Evolutionary conservation across 306 rosid genomes (phyloP).

Genomic region (Vicia faba): DNA sequence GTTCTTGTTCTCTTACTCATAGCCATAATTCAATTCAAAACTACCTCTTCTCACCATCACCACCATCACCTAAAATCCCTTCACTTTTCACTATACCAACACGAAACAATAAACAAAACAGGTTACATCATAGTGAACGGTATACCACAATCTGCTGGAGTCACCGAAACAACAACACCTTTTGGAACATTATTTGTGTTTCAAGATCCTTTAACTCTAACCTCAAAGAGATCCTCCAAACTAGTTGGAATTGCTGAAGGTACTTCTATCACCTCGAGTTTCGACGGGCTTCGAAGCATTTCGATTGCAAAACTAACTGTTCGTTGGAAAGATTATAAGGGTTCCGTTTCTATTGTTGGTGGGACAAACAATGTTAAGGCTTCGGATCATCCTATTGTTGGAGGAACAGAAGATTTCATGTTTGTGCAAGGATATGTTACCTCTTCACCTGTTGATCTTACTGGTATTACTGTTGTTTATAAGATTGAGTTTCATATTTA

Average conservation of each 20-base stretch:
- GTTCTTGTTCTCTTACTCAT: slow-evolving; percentile 29
- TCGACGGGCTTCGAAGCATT: slow-evolving; percentile 68
- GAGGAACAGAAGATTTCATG: slow-evolving; percentile 78
- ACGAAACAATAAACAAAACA: slow-evolving; percentile 73
- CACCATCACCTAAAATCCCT: slow-evolving; percentile 52
- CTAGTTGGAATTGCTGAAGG: slow-evolving; percentile 64
- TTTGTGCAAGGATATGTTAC: slow-evolving; percentile 74
- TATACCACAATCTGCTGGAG: slow-evolving; percentile 41
- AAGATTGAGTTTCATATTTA: slow-evolving; percentile 70
- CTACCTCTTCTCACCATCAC: slow-evolving; percentile 33
- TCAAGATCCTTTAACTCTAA: slow-evolving; percentile 61
- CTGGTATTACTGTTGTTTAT: slow-evolving; percentile 52
- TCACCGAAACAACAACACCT: slow-evolving; percentile 57
- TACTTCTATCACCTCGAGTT: slow-evolving; percentile 60
- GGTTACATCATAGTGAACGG: slow-evolving; percentile 67
- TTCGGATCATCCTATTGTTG: slow-evolving; percentile 64
- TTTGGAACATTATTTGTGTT: slow-evolving; percentile 69
- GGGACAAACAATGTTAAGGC: slow-evolving; percentile 54
- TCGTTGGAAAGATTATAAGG: slow-evolving; percentile 49
- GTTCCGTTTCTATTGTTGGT: slow-evolving; percentile 68
- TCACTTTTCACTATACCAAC: slow-evolving; percentile 70
- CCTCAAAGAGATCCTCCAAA: slow-evolving; percentile 53
- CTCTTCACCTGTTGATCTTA: slow-evolving; percentile 57
- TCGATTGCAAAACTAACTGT: slow-evolving; percentile 64
- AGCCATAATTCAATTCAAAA: slow-evolving; percentile 28